Conservation (phyloP, 2,329 filamentous ascomycete genomes). For the Xylariales sp. region DNA sequence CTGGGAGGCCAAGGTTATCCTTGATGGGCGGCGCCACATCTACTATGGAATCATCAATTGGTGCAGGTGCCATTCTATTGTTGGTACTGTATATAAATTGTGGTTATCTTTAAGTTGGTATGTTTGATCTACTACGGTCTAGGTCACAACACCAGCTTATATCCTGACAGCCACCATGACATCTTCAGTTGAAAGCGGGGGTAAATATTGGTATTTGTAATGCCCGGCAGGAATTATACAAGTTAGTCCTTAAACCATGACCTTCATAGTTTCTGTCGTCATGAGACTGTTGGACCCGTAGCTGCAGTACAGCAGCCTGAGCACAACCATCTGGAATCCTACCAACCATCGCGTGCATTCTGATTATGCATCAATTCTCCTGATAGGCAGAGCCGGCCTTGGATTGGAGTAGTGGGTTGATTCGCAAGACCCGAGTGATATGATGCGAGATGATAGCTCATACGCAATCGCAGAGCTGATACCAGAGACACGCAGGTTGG, state of each 20-base stretch:
- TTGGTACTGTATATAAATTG: background rate
- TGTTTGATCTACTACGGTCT: background rate
- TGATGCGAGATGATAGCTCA: conserved; percentile 1
- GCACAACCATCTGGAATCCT: too few relatives aligned
- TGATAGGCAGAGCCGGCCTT: background rate
- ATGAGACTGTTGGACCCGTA: too few relatives aligned
- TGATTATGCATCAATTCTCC: background rate
- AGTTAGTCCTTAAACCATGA: too few relatives aligned
- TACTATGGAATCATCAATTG: conserved; percentile 57
- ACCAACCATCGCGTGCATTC: too few relatives aligned
- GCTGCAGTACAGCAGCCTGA: too few relatives aligned
- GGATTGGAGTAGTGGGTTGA: conserved; percentile 1
- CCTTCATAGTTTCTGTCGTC: too few relatives aligned
- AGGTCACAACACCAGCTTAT: background rate
- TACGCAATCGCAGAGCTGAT: background rate
- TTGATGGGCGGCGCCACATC: conserved; percentile 60
- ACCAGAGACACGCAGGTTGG: background rate
- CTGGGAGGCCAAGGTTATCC: conserved; percentile 59
- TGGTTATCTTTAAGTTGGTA: background rate
- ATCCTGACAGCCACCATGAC: background rate
- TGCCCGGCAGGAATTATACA: too few relatives aligned
- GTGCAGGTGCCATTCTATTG: conserved; percentile 43
- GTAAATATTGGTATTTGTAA: too few relatives aligned
- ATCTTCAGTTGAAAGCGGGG: too few relatives aligned
- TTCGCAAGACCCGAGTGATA: conserved; percentile 6